A percentile compares a stretch with the other conserved stretches of the same genome.
phyloP scores from a whole-genome alignment of 371 early-diverging fungal species.

The Parasitella parasitica region DNA sequence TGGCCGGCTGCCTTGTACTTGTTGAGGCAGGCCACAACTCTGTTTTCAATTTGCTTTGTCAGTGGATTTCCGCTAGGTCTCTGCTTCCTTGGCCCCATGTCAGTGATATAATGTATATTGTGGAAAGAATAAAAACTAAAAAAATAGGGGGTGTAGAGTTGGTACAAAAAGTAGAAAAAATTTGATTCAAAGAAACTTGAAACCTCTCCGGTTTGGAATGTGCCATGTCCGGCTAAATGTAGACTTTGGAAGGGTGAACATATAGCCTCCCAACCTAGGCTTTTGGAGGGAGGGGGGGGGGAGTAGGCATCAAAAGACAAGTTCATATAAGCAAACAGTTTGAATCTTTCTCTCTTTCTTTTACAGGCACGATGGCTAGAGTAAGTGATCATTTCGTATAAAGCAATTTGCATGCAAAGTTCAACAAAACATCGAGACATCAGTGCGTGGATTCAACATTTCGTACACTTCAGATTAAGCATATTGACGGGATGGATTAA shows the following conservation, averaged over 20 bases:
- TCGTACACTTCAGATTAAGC: too few species aligned
- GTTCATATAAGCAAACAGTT: conserved; percentile 1
- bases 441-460: neutral
- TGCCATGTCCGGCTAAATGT: neutral
- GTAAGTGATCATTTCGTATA: conserved; percentile 15
- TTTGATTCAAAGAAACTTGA: neutral
- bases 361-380: conserved; percentile 37
- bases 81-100: conserved; percentile 2
- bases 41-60: conserved; percentile 29
- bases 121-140: too few species aligned
- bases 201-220: conserved; percentile 16
- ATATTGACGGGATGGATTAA: neutral
- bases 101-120: neutral
- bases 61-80: conserved; percentile 20
- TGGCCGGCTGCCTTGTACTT: conserved; percentile 38
- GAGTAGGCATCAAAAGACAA: neutral
- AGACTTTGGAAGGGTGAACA: neutral
- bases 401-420: neutral
- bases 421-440: neutral
- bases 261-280: neutral
- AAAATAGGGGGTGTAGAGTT: too few species aligned
- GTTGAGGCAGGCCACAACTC: conserved; percentile 23
- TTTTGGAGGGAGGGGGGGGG: neutral
- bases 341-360: conserved; percentile 33
- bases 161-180: conserved; percentile 3